Base-by-base conservation (phyloP, 1,284 basidiomycete genomes). In the Caloboletus firmus region DNA sequence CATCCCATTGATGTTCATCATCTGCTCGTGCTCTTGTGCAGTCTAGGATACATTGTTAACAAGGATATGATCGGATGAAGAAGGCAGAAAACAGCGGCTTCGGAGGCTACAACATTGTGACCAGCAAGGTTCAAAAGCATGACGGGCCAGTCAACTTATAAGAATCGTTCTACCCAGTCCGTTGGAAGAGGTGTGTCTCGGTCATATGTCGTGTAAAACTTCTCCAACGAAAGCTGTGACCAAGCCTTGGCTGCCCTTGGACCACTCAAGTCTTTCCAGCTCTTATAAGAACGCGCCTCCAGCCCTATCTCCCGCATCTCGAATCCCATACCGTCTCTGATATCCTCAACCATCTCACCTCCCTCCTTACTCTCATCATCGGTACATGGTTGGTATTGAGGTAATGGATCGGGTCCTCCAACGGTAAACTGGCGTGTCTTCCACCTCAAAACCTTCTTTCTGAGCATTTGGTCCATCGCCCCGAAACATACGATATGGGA, bases 301-400 rank as follows among this genome's bases (percentile, higher is more conserved):
- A 9, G 9, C 5, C 42, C 28, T 10, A 30, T 17, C 26, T 3
- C 10, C 28, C 6, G 18, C 47, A 49, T 47, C 20, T 49, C 47
- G 28, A 49, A 49, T 13, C 47, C 47, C 43, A 49, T 31, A 48
- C 30, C 46, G 8, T 49, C 47, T 28, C 43, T 47, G 20, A 49
- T 48, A 48, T 47, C 43, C 17, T 49, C 30, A 6, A 49, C 9
- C n/a, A 49, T 24, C 22, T 49, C 47, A 8, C 30, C 43, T 12
- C n/a, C 44, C 7, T 30, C 42, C 41, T 28, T 12, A 17, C 22
- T 49, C 32, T 32, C 47, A 18, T 49, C 47, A 7, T 44, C 47
- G 12, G 30, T 13, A 18, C 1, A 9, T 10, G 30, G 20, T n/a
- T 47, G 20, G 8, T 17, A 28, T 12, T n/a, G 28, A n/a, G 44